Evolutionary conservation across 768 basidiomycete species (phyloP), one percentile per base, ranked within the genome.

Genomic region (Auriscalpium microsporum): DNA sequence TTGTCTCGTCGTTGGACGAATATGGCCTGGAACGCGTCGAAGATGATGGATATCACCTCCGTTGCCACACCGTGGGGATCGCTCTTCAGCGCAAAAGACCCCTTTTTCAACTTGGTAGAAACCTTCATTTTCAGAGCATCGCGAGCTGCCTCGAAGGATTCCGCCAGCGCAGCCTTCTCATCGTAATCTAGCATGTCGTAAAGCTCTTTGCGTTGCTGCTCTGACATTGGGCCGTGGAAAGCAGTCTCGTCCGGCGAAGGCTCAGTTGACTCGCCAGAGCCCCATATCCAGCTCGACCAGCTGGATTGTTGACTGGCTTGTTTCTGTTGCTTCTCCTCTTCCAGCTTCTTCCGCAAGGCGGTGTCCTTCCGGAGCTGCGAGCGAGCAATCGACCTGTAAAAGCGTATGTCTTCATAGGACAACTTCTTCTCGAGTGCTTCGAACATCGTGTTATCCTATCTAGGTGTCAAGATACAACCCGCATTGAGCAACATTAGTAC

Each of bases 381-480:
- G 28, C 90, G 84, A 0, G 93, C 90, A 57, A 98, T 91, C 4
- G 94, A 97, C 35, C 96, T 84, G 72, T 98, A 99, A 71, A 97
- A 96, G 4, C 95, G 86, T 50, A 99, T 85, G 64, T 98, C 96
- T 68, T 95, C 92, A 62, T 97, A 98, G 0, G 84, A 78, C 33
- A 98, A 76, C 67, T 91, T 92, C 60, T 68, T 74, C 68, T 99
- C 96, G 54, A 98, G 72, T 0, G 70, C 73, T 47, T 84, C 79
- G 34, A 94, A 72, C 8, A 65, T 71, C 59, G 69, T 65, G 38
- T 69, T 53, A 55, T 86, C 84, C 85, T 87, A 52, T 48, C 6
- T 38, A 6, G 10, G 14, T 45, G 11, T 19, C 9, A 46, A 55
- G 45, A 46, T 23, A 14, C 7, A 28, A 28, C 7, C 1, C 7